phyloP scores from a whole-genome alignment of 345 rosid species.

The Raphanus sativus region DNA sequence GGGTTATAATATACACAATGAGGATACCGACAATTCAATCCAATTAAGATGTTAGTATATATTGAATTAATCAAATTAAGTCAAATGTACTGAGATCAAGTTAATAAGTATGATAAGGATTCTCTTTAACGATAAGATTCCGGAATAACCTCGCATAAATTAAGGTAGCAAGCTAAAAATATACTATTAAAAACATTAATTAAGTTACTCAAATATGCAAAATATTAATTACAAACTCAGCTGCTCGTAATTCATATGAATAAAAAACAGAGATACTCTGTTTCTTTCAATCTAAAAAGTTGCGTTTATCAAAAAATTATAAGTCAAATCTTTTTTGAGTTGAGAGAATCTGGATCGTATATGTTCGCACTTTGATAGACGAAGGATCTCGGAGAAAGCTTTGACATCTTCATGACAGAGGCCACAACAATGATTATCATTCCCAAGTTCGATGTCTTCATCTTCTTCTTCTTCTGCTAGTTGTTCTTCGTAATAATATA shows the following conservation, averaged over 20 bases:
- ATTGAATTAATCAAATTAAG: no score
- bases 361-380: background rate
- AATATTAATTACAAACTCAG: background rate
- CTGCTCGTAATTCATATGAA: background rate
- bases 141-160: background rate
- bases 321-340: background rate
- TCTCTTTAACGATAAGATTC: no score
- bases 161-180: background rate
- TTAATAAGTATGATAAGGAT: background rate
- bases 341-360: background rate
- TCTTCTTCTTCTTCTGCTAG: background rate
- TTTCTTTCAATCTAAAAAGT: background rate
- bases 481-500: background rate
- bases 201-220: background rate
- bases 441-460: background rate
- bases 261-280: background rate
- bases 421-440: background rate
- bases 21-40: background rate
- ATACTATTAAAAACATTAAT: background rate
- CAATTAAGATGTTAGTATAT: no score
- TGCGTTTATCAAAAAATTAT: background rate
- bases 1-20: background rate
- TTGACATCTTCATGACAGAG: background rate
- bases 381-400: background rate
- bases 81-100: background rate